Evolutionary conservation across 495 filamentous ascomycete genomes (phyloP).

Genomic region (Trichoderma orchidacearum): DNA sequence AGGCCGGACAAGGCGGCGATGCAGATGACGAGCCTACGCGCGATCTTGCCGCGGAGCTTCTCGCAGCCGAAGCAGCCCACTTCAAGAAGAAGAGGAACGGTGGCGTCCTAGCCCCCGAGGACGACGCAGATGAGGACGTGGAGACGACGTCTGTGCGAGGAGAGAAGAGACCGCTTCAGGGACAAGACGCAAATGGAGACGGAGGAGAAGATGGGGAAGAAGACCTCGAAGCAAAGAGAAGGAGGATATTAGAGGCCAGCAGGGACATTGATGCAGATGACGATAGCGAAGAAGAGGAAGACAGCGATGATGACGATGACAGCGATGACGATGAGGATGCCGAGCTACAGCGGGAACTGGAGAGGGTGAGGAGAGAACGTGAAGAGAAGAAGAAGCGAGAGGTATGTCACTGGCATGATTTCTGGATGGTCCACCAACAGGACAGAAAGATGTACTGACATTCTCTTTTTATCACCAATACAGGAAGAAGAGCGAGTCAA

Average conservation of each 20-base stretch:
- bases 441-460: background rate
- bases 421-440: background rate
- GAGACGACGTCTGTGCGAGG: constrained; percentile 21
- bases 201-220: constrained; percentile 40
- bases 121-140: constrained; percentile 9
- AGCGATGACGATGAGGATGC: constrained; percentile 86
- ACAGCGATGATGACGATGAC: constrained; percentile 53
- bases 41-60: constrained; percentile 82
- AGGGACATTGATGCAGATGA: constrained; percentile 86
- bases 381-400: constrained; percentile 76
- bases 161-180: constrained; percentile 55
- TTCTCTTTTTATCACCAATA: background rate
- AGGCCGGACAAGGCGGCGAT: constrained; percentile 81
- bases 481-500: constrained; percentile 63
- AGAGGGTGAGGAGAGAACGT: constrained; percentile 86
- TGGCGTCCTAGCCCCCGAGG: constrained; percentile 17
- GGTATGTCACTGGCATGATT: constrained; percentile 22
- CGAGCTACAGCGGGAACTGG: constrained; percentile 79
- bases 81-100: constrained; percentile 77
- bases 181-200: constrained; percentile 8
- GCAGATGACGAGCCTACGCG: constrained; percentile 49
- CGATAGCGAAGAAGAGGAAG: constrained; percentile 41
- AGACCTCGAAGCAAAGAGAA: constrained; percentile 70
- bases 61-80: constrained; percentile 76
- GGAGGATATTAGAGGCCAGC: constrained; percentile 78